These are phyloP conservation scores for Xerocomus brunneocitrinus DNA, from an alignment of 768 basidiomycete genomes.

Conservation along the genomic window DNA sequence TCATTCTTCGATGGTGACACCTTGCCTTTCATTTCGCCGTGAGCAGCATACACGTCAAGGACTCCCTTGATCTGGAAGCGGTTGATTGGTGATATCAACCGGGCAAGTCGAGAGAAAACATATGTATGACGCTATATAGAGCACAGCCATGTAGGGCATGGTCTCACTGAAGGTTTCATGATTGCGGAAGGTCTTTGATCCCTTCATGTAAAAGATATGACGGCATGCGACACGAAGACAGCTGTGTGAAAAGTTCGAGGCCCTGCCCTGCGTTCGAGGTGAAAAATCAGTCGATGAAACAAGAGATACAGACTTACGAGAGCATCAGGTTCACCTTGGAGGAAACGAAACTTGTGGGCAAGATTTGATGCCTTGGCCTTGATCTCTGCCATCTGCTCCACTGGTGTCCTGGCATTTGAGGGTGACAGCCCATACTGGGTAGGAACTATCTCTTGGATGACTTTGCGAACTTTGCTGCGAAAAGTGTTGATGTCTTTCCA, in stretches of 20 bases:
- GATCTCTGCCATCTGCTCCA: not conserved
- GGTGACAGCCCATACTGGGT: not conserved
- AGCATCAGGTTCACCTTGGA: not conserved
- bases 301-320: not conserved
- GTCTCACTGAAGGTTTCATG: not conserved
- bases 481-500: constrained; percentile 1
- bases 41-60: not conserved
- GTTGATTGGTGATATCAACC: not conserved
- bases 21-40: not conserved
- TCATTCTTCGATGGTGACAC: not conserved
- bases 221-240: not conserved
- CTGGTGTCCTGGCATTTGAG: not conserved
- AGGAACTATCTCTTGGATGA: not conserved
- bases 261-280: not conserved
- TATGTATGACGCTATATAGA: not conserved
- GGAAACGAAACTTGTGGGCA: not conserved
- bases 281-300: not conserved
- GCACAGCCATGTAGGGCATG: not conserved
- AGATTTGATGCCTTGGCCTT: not conserved
- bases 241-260: not conserved
- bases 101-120: not conserved
- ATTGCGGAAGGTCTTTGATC: not conserved
- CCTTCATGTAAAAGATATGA: not conserved
- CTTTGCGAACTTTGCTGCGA: not conserved
- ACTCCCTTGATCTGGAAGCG: not conserved